Evolutionary conservation across 2,329 filamentous ascomycete genomes (phyloP).

Genomic region (Cercospora nicotianae): DNA sequence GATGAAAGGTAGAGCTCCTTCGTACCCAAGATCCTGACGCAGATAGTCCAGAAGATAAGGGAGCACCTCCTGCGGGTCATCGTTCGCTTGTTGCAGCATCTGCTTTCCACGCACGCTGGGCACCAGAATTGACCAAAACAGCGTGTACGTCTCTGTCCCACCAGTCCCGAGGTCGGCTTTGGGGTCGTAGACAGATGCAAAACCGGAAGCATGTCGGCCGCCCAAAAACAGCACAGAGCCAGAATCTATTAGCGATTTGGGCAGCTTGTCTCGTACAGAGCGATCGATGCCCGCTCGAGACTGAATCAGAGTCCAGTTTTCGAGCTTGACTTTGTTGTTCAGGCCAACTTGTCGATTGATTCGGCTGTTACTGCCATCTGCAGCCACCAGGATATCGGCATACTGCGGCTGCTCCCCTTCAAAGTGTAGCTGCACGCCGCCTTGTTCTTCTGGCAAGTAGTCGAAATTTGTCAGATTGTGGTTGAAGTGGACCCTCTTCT

Average conservation of each 20-base stretch:
- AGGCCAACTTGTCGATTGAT: neutral
- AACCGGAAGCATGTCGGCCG: neutral
- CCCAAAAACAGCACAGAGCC: neutral
- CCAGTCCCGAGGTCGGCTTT: neutral
- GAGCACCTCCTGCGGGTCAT: neutral
- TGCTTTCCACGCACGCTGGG: neutral
- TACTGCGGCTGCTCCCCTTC: neutral
- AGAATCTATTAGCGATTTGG: neutral
- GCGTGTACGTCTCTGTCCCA: neutral
- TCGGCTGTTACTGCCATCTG: neutral
- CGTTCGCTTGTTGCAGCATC: neutral
- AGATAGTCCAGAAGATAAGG: neutral
- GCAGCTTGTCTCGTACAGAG: neutral
- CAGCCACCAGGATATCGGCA: neutral
- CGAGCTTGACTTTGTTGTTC: neutral
- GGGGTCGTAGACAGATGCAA: neutral
- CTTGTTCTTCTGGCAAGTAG: neutral
- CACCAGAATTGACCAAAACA: neutral
- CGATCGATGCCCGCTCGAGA: neutral
- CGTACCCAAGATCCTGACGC: neutral
- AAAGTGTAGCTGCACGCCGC: neutral
- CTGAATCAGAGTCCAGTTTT: neutral
- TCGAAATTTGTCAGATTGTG: neutral
- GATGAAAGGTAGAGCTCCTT: neutral
- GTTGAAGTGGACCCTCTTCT: neutral